These are phyloP conservation scores for Nannizziopsis arthrosporioides DNA, from an alignment of 2,329 filamentous ascomycete species.

Conservation along the genomic window DNA sequence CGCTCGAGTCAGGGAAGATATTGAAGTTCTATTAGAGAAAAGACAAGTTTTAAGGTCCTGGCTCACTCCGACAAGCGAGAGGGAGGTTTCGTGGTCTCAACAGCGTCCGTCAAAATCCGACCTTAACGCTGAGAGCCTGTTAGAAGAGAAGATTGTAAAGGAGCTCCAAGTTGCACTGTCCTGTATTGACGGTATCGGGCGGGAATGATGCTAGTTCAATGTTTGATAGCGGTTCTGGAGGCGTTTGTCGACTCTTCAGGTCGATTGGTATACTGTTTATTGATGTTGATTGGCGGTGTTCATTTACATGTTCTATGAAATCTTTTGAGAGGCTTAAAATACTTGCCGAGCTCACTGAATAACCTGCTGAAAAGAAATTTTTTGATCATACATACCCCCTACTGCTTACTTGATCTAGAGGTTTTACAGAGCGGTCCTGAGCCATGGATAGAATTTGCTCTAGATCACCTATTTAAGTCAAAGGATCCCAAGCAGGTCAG, in stretches of 20 bases:
- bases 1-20: slow-evolving; percentile 60
- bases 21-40: slow-evolving; percentile 67
- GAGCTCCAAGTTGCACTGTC: slow-evolving; percentile 49
- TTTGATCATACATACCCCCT: no score
- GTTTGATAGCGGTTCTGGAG: slow-evolving; percentile 3
- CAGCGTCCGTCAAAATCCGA: slow-evolving; percentile 32
- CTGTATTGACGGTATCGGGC: slow-evolving; percentile 29
- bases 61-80: slow-evolving; percentile 59
- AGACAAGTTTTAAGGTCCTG: slow-evolving; percentile 58
- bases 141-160: slow-evolving; percentile 64
- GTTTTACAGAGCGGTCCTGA: no score
- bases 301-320: not conserved
- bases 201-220: not conserved
- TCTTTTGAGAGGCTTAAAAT: not conserved
- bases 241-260: not conserved
- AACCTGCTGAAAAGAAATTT: no score
- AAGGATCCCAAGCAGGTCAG: no score
- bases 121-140: slow-evolving; percentile 46
- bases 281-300: not conserved
- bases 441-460: no score
- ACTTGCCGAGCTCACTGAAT: no score
- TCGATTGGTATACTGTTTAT: not conserved
- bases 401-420: no score
- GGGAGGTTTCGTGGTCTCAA: slow-evolving; percentile 53
- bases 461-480: no score